phyloP scores from a whole-genome alignment of 2,329 filamentous ascomycete genomes.

The Didymella segeticola region DNA sequence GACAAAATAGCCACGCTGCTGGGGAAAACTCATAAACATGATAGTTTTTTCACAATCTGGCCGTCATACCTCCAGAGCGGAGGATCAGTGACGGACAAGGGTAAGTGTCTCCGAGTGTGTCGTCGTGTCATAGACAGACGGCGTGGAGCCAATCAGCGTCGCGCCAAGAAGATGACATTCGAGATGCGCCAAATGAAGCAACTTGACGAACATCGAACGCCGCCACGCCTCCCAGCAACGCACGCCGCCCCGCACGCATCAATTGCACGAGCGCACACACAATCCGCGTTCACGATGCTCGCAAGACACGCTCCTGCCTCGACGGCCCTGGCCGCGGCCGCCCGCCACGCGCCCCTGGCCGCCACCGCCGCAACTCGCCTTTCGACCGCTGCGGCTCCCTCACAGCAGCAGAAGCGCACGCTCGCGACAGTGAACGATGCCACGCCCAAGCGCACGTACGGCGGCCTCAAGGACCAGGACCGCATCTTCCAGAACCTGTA shows the following conservation, averaged over 20 bases:
- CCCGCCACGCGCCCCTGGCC: conserved; percentile 52
- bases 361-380: conserved; percentile 48
- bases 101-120: too few species aligned
- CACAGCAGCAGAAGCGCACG: conserved; percentile 65
- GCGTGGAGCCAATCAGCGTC: conserved; percentile 11
- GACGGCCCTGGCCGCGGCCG: conserved; percentile 49
- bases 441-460: conserved; percentile 71
- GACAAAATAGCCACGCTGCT: too few species aligned
- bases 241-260: conserved; percentile 43
- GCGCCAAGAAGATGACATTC: conserved; percentile 24
- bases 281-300: conserved; percentile 47
- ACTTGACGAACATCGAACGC: conserved; percentile 30
- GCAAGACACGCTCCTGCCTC: conserved; percentile 49
- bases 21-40: too few species aligned
- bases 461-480: conserved; percentile 93
- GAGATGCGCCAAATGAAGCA: conserved; percentile 18
- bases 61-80: too few species aligned
- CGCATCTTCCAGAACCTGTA: conserved; percentile 99
- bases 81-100: conserved; percentile 7
- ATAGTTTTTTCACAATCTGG: too few species aligned
- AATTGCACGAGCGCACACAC: conserved; percentile 45
- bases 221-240: conserved; percentile 40
- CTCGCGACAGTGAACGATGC: conserved; percentile 67
- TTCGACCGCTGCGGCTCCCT: conserved; percentile 50
- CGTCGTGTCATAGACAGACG: conserved; percentile 15